These are phyloP conservation scores for Cenchrus fungigraminus DNA, from an alignment of 176 grass and related monocot species.

Conservation along the genomic window DNA sequence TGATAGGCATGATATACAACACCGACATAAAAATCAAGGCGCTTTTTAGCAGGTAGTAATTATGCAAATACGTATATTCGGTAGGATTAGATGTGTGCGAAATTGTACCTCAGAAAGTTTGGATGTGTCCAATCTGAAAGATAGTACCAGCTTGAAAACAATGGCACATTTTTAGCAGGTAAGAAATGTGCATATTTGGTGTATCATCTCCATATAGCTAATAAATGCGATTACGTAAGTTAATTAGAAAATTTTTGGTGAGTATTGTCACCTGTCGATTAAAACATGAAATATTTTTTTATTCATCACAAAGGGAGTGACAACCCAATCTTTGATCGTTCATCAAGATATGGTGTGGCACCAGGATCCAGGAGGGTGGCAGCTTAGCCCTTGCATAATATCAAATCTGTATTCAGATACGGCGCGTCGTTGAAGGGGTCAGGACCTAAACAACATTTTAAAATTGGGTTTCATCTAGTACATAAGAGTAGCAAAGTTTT, in stretches of 20 bases:
- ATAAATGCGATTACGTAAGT: too few species aligned
- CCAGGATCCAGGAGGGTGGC: neutral
- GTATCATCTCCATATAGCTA: neutral
- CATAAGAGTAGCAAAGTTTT: neutral
- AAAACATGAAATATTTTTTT: neutral
- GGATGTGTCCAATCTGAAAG: neutral
- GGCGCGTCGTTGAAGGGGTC: neutral
- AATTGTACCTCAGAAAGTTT: neutral
- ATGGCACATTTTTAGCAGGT: neutral
- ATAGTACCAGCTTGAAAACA: neutral
- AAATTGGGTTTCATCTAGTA: neutral
- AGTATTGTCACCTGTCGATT: neutral
- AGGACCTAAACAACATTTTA: neutral
- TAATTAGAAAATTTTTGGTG: neutral
- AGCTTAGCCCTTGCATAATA: neutral
- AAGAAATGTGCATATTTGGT: neutral
- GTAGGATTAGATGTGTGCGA: neutral
- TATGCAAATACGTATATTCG: neutral
- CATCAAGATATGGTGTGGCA: neutral
- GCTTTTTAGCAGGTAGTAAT: slow-evolving; percentile 13
- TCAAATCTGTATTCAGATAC: neutral
- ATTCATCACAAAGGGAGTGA: neutral
- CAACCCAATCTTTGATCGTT: neutral
- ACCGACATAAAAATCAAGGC: neutral
- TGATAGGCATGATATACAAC: neutral